A percentile compares a stretch with the other conserved stretches of the same genome.
phyloP scores from a whole-genome alignment of 306 rosid species.

The Hippophae rhamnoides region DNA sequence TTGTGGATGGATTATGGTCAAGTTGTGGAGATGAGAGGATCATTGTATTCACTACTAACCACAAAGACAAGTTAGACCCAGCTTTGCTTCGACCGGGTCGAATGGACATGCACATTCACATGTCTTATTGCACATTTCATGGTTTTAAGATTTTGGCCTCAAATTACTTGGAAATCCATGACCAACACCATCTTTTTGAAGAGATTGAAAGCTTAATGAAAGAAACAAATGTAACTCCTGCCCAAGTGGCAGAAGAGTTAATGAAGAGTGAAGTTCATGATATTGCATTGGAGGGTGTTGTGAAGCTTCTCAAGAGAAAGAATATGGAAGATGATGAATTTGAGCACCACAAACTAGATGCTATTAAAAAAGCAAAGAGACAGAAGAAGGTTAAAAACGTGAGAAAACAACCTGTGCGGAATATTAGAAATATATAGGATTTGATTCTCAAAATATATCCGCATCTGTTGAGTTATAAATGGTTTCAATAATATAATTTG shows the following conservation, averaged over 20 bases:
- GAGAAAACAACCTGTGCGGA: too few species aligned
- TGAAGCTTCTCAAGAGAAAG: slow-evolving; percentile 20
- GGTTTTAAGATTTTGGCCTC: slow-evolving; percentile 21
- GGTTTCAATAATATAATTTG: too few species aligned
- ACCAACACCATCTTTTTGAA: slow-evolving; percentile 16
- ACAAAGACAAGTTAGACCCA: slow-evolving; percentile 18
- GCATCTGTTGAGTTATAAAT: too few species aligned
- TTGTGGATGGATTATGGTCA: slow-evolving; percentile 31
- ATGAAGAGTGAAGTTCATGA: slow-evolving; percentile 25
- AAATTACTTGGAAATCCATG: slow-evolving; percentile 12
- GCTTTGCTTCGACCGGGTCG: slow-evolving; percentile 30
- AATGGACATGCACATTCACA: slow-evolving; percentile 29
- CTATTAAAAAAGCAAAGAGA: background rate
- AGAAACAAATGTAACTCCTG: slow-evolving; percentile 14
- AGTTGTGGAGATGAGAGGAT: slow-evolving; percentile 29
- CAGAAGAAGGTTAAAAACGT: too few species aligned
- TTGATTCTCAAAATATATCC: too few species aligned
- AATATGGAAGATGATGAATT: slow-evolving; percentile 1
- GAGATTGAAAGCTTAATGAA: slow-evolving; percentile 11
- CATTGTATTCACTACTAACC: slow-evolving; percentile 25
- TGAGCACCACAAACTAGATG: background rate
- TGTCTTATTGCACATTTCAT: slow-evolving; percentile 19
- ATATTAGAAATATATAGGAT: too few species aligned
- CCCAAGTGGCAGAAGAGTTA: slow-evolving; percentile 20
- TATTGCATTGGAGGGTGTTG: slow-evolving; percentile 14